These are phyloP conservation scores for Aureobasidium namibiae DNA, from an alignment of 2,329 filamentous ascomycete genomes.

Conservation along the genomic window DNA sequence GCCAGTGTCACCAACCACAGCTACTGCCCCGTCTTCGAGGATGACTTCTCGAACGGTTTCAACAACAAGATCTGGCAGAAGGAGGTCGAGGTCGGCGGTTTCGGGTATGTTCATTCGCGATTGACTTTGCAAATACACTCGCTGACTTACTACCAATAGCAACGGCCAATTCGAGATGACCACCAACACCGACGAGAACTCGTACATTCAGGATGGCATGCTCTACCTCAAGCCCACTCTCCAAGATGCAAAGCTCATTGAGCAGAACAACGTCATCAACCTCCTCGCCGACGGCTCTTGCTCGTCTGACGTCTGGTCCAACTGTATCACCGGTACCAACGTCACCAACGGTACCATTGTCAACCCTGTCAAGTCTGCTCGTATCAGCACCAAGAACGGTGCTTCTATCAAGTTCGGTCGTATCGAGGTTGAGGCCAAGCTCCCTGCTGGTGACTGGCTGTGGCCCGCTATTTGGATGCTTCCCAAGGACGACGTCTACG, in stretches of 20 bases:
- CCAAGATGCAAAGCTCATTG: constrained; percentile 59
- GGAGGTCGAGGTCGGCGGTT: constrained; percentile 67
- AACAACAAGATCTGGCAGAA: constrained; percentile 60
- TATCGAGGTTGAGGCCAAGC: constrained; percentile 68
- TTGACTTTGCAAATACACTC: constrained; percentile 15
- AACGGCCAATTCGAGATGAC: constrained; percentile 78
- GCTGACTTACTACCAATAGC: constrained; percentile 31
- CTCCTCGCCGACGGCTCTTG: constrained; percentile 59
- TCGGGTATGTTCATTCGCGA: constrained; percentile 49
- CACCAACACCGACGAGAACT: constrained; percentile 63
- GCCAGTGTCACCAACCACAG: constrained; percentile 64
- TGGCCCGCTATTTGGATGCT: constrained; percentile 94
- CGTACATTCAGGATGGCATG: constrained; percentile 60
- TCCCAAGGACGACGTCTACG: constrained; percentile 64
- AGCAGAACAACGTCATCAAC: constrained; percentile 59
- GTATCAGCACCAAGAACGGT: constrained; percentile 65
- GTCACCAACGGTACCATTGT: constrained; percentile 68
- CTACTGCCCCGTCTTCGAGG: constrained; percentile 60
- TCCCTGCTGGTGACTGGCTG: constrained; percentile 74
- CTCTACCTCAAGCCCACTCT: constrained; percentile 72
- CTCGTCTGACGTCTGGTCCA: constrained; percentile 49
- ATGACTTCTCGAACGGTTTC: constrained; percentile 54
- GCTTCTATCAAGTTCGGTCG: constrained; percentile 71
- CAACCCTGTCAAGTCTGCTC: constrained; percentile 68
- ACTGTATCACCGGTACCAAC: constrained; percentile 67